phyloP scores from a whole-genome alignment of 2,329 filamentous ascomycete species.

The Fusarium tricinctum region DNA sequence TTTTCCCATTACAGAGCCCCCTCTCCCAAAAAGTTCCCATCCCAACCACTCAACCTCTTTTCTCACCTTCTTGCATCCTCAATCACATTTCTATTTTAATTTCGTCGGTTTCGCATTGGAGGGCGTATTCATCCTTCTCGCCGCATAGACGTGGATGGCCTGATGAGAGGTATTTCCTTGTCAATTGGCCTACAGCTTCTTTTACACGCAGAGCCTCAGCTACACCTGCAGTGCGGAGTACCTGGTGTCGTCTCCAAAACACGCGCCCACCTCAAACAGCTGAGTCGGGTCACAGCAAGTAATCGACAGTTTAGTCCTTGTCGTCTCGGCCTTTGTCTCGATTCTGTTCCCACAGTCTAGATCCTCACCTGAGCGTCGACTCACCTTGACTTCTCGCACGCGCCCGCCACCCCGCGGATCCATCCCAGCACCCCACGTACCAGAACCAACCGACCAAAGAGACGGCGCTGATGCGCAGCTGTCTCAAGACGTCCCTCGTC shows the following conservation, averaged over 20 bases:
- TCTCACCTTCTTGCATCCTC: slow-evolving; percentile 30
- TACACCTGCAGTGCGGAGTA: slow-evolving; percentile 11
- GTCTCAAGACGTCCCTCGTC: slow-evolving; percentile 13
- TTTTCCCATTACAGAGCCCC: slow-evolving; percentile 37
- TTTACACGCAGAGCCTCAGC: slow-evolving; percentile 33
- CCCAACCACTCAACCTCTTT: slow-evolving; percentile 40
- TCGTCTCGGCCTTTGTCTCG: slow-evolving; percentile 26
- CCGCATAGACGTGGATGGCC: slow-evolving; percentile 39
- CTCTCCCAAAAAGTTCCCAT: slow-evolving; percentile 30
- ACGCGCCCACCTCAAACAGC: slow-evolving; percentile 1
- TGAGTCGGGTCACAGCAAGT: slow-evolving; percentile 9
- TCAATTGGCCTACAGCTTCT: slow-evolving; percentile 35
- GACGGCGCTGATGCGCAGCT: slow-evolving; percentile 39
- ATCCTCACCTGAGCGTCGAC: slow-evolving; percentile 49
- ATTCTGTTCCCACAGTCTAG: slow-evolving; percentile 35
- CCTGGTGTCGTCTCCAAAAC: slow-evolving; percentile 7
- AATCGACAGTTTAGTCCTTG: slow-evolving; percentile 23
- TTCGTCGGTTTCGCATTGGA: slow-evolving; percentile 30
- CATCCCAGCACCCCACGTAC: slow-evolving; percentile 43
- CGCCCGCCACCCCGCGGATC: slow-evolving; percentile 45
- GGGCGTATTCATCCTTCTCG: slow-evolving; percentile 34
- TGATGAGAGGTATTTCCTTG: slow-evolving; percentile 30
- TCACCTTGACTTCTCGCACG: slow-evolving; percentile 38
- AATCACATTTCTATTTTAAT: slow-evolving; percentile 30
- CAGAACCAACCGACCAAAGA: slow-evolving; percentile 37